These are phyloP conservation scores for Dactylellina sp. DNA, from an alignment of 2,329 filamentous ascomycete genomes.

Conservation along the genomic window DNA sequence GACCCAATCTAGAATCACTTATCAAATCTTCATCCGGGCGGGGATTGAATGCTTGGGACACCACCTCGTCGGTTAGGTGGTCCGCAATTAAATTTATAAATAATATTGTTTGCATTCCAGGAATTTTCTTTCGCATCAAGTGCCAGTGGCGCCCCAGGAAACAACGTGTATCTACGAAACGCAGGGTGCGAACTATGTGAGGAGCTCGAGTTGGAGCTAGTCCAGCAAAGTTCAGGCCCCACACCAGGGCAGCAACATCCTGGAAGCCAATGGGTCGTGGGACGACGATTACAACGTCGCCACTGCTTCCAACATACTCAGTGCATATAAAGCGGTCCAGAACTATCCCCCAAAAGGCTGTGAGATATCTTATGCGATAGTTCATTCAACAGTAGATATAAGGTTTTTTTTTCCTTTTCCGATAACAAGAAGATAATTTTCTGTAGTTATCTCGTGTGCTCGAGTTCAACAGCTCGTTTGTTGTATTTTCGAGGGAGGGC, in stretches of 20 bases:
- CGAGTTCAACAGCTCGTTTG: conserved; percentile 4
- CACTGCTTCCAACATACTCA: conserved; percentile 17
- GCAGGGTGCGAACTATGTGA: conserved; percentile 32
- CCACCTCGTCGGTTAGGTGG: conserved; percentile 5
- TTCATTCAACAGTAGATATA: neutral
- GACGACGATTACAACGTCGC: conserved; percentile 29
- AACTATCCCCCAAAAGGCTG: conserved; percentile 23
- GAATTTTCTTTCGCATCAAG: conserved; percentile 10
- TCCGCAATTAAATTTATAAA: conserved; percentile 23
- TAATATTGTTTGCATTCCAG: conserved; percentile 13
- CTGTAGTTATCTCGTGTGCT: too few species aligned
- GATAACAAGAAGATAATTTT: conserved; percentile 1
- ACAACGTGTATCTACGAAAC: conserved; percentile 16
- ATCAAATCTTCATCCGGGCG: conserved; percentile 5
- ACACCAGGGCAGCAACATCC: conserved; percentile 21
- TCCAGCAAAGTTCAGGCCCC: conserved; percentile 25
- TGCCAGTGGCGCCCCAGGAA: conserved; percentile 27
- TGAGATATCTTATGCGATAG: neutral
- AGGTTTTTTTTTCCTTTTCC: neutral
- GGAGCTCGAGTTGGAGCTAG: conserved; percentile 50
- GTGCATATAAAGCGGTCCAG: conserved; percentile 43
- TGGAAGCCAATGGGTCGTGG: conserved; percentile 31
- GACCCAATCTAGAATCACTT: conserved; percentile 24
- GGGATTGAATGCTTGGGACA: neutral
- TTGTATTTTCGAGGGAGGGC: conserved; percentile 34